A percentile compares a stretch with the other conserved stretches of the same genome.
Evolutionary conservation across 2,329 filamentous ascomycete genomes (phyloP).

Genomic region (Pezicula carpinea): DNA sequence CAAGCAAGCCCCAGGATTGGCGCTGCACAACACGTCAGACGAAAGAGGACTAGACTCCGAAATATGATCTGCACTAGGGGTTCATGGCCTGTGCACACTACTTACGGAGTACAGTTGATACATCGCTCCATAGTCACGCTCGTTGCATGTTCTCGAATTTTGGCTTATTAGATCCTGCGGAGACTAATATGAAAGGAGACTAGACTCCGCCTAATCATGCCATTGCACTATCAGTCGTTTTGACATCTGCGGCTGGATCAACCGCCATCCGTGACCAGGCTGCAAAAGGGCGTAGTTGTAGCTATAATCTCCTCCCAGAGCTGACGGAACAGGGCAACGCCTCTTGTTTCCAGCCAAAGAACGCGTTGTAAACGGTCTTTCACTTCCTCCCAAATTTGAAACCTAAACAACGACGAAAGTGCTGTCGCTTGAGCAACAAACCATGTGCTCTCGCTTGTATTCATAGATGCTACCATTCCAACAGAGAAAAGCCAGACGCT

Average conservation of each 20-base stretch:
- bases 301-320: constrained; percentile 25
- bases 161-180: not conserved
- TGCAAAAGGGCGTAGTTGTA: not conserved
- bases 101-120: too few relatives aligned
- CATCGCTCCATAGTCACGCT: not conserved
- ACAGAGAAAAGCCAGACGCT: constrained; percentile 39
- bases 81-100: not conserved
- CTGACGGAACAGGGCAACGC: constrained; percentile 20
- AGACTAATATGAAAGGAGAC: constrained; percentile 2
- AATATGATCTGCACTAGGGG: constrained; percentile 6
- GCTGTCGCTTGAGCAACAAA: constrained; percentile 23
- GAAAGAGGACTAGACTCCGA: constrained; percentile 19
- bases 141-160: too few relatives aligned
- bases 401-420: constrained; percentile 1
- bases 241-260: not conserved
- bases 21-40: not conserved
- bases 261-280: not conserved
- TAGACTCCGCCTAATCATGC: constrained; percentile 10
- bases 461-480: constrained; percentile 33
- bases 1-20: not conserved
- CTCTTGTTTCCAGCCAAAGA: constrained; percentile 27
- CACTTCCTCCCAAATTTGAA: constrained; percentile 22
- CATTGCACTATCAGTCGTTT: too few relatives aligned
- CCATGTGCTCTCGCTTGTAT: constrained; percentile 25
- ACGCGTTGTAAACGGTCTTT: constrained; percentile 17